Base-by-base conservation (phyloP, 768 basidiomycete species). In the Phaeotremella skinneri region DNA sequence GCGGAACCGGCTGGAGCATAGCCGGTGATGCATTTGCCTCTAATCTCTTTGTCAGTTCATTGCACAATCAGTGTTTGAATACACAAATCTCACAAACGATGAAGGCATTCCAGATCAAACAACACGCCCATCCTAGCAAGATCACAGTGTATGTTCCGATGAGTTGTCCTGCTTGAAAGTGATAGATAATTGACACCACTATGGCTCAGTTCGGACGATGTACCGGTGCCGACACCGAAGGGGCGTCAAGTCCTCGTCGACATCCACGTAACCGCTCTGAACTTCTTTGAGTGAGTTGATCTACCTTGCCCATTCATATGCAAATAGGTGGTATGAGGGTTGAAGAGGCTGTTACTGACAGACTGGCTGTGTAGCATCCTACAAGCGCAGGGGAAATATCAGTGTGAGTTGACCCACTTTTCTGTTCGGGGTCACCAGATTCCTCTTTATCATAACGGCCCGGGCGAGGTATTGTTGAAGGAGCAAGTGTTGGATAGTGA, bases 381-480 rank as follows among this genome's bases (percentile, higher is more conserved):
- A 26, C 90, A 92, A 79, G 80, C 85, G 0, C 90, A 92, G 77
- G 92, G 92, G 49, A 92, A 89, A 79, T 88, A 94, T 74, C 92
- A 94, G 70, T 76, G 78, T 75, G 26, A 45, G 68, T 61, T 54
- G 32, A 37, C 43, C 41, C n/a, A 17, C 16, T 5, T n/a, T n/a
- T n/a, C n/a, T 37, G 17, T 37, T 37, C 34, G 34, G 34, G 34
- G n/a, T n/a, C n/a, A n/a, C n/a, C n/a, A n/a, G n/a, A n/a, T n/a
- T n/a, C n/a, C n/a, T n/a, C n/a, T n/a, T n/a, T n/a, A n/a, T n/a
- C n/a, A n/a, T n/a, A n/a, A n/a, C n/a, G n/a, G n/a, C n/a, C n/a
- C n/a, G n/a, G n/a, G n/a, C n/a, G n/a, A n/a, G n/a, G n/a, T n/a
- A n/a, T n/a, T n/a, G n/a, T n/a, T n/a, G n/a, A n/a, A n/a, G n/a